Conservation (phyloP, 495 filamentous ascomycete species). For the Penicillium soppii region DNA sequence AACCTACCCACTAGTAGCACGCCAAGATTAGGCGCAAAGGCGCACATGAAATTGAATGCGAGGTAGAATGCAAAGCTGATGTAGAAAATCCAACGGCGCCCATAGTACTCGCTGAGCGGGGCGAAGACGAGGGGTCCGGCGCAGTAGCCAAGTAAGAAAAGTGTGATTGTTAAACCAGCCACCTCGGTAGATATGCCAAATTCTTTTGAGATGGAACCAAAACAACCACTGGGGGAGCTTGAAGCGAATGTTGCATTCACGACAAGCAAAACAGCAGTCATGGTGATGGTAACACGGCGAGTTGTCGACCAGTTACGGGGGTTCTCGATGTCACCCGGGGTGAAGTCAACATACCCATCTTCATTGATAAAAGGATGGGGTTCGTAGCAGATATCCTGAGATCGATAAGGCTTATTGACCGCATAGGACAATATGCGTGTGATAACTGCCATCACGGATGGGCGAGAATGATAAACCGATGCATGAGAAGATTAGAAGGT, state of each 20-base stretch:
- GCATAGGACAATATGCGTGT: slow-evolving; percentile 32
- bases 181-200: slow-evolving; percentile 43
- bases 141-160: slow-evolving; percentile 54
- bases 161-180: slow-evolving; percentile 48
- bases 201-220: slow-evolving; percentile 41
- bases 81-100: slow-evolving; percentile 49
- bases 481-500: too few species aligned
- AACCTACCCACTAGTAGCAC: slow-evolving; percentile 51
- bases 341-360: slow-evolving; percentile 46
- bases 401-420: slow-evolving; percentile 38
- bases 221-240: slow-evolving; percentile 48
- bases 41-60: slow-evolving; percentile 51
- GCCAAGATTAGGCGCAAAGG: slow-evolving; percentile 50
- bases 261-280: slow-evolving; percentile 44
- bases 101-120: slow-evolving; percentile 53
- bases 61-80: slow-evolving; percentile 43
- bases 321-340: slow-evolving; percentile 46
- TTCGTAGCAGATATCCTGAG: background rate
- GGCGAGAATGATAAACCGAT: too few species aligned
- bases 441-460: slow-evolving; percentile 22
- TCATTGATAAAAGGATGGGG: slow-evolving; percentile 34
- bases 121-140: slow-evolving; percentile 51
- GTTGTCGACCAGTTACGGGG: slow-evolving; percentile 51
- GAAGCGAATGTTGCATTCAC: slow-evolving; percentile 56
- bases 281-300: slow-evolving; percentile 44